A percentile compares a stretch with the other conserved stretches of the same genome.
Conservation (phyloP, 2,329 filamentous ascomycete genomes). For the Thielaviopsis musarum region DNA sequence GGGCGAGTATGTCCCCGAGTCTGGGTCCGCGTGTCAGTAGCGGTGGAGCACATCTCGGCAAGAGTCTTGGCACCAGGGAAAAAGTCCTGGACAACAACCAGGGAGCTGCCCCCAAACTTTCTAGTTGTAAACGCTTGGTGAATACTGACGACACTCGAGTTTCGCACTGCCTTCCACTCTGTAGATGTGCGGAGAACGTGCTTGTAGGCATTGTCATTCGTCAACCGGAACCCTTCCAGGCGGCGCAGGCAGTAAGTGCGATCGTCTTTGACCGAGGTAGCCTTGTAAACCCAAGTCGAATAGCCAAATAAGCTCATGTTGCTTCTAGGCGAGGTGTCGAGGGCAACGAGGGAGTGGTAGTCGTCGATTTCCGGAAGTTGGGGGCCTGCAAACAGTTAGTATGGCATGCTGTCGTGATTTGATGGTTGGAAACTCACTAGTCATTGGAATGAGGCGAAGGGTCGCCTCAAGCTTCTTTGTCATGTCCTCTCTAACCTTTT, state of each 20-base stretch:
- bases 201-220: constrained; percentile 64
- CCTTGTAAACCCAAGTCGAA: constrained; percentile 90
- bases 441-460: constrained; percentile 68
- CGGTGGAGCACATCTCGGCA: constrained; percentile 57
- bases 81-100: constrained; percentile 89
- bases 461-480: constrained; percentile 79
- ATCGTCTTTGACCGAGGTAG: constrained; percentile 73
- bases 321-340: constrained; percentile 69
- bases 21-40: constrained; percentile 14
- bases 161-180: constrained; percentile 75
- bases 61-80: constrained; percentile 83
- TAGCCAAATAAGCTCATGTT: constrained; percentile 65
- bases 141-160: constrained; percentile 66
- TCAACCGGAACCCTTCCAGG: constrained; percentile 56
- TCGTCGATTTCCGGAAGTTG: constrained; percentile 67
- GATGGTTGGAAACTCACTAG: constrained; percentile 5
- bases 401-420: neutral
- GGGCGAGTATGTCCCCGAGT: constrained; percentile 19
- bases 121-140: constrained; percentile 88
- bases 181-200: constrained; percentile 74
- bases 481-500: constrained; percentile 71
- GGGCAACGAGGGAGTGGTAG: constrained; percentile 80
- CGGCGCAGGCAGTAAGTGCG: constrained; percentile 66
- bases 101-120: constrained; percentile 76
- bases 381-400: constrained; percentile 22